Evolutionary conservation across 2,329 filamentous ascomycete species (phyloP).

Genomic region (Microdochium trichocladiopsis): DNA sequence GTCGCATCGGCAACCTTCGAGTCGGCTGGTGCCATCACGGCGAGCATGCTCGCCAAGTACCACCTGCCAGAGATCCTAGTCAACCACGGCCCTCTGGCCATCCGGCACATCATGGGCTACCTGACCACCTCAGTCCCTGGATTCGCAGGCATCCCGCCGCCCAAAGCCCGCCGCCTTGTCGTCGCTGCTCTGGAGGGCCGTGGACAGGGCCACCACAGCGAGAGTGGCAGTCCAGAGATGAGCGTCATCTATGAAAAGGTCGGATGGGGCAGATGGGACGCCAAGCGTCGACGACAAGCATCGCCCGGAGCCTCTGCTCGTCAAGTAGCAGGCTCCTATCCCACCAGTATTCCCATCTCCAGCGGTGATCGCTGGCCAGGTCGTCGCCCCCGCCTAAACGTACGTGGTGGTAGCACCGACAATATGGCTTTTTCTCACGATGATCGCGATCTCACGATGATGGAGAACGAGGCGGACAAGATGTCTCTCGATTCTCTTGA

Average conservation of each 20-base stretch:
- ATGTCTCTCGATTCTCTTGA: constrained; percentile 79
- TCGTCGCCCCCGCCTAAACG: constrained; percentile 41
- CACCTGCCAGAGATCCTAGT: constrained; percentile 88
- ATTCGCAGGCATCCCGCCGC: constrained; percentile 80
- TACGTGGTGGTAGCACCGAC: constrained; percentile 53
- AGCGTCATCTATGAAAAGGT: constrained; percentile 90
- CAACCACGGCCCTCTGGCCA: constrained; percentile 82
- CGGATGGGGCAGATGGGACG: constrained; percentile 95
- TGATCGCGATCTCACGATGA: constrained; percentile 58
- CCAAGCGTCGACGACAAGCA: constrained; percentile 62
- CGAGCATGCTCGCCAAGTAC: constrained; percentile 77
- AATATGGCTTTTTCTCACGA: constrained; percentile 73
- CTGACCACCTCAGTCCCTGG: constrained; percentile 89
- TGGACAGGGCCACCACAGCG: constrained; percentile 42
- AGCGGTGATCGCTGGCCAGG: constrained; percentile 33
- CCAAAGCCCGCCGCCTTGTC: constrained; percentile 84
- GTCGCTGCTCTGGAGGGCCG: constrained; percentile 87
- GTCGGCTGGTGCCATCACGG: constrained; percentile 75
- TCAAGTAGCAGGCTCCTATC: constrained; percentile 33
- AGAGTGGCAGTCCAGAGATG: constrained; percentile 55
- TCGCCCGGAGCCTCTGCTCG: constrained; percentile 32
- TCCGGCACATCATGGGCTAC: constrained; percentile 92
- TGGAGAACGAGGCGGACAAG: constrained; percentile 84
- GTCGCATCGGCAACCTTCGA: constrained; percentile 51
- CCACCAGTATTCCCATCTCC: constrained; percentile 50